Base-by-base conservation (phyloP, 805 yeast species). In the Tetrapisispora taiwanensis region DNA sequence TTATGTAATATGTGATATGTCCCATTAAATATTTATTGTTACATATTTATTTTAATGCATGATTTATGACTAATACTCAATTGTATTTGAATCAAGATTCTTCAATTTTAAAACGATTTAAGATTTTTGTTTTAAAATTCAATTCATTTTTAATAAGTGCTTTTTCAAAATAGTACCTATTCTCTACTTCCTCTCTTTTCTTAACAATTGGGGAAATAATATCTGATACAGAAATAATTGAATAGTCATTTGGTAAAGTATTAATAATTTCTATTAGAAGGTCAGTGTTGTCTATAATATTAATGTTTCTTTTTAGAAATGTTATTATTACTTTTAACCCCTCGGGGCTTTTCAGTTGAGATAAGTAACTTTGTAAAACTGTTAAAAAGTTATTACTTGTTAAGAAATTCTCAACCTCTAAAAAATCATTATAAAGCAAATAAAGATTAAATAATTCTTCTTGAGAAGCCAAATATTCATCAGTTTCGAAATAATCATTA, bases 351-450 rank as follows among this genome's bases (percentile, higher is more conserved):
- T 50, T 39, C 3, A 42, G 34, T 15, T 49, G 39, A 1, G 42
- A n/a, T 18, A 48, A 18, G 36, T 58, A 60, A 33, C 51, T 53
- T 7, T 39, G 39, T 10, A 59, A 41, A 5, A 60, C 49, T 17
- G 42, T 41, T 14, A 50, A 19, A 28, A 58, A 44, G 20, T 52
- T 53, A 2, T 40, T 46, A 12, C 44, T 31, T 7, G 30, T 50
- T 1, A 52, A 30, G 2, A 20, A 45, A 18, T 30, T 34, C 32
- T 62, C 63, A 8, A 62, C 47, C 9, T 48, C 49, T 17, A 45
- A 36, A 40, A 57, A 62, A 46, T 59, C 65, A 47, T 56, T 56
- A 42, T 48, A 50, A 10, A 51, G 36, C 39, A 55, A 26, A 14
- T 44, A 50, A 14, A 51, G 43, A 2, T 53, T 47, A 12, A 59